phyloP scores from a whole-genome alignment of 345 rosid species.

The Eucalyptus erythrocorys region DNA sequence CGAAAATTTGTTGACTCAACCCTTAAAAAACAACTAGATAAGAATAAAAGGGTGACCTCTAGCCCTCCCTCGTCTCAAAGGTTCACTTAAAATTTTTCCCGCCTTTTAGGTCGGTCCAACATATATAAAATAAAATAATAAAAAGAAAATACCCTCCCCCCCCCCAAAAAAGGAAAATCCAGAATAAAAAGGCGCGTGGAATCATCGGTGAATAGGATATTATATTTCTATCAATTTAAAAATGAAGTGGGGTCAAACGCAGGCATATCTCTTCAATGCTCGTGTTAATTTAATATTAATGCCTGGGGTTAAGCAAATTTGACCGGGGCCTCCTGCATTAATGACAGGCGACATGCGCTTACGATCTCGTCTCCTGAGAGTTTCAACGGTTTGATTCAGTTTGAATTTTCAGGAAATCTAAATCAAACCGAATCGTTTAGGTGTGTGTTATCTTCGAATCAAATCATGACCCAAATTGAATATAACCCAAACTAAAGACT shows the following conservation, averaged over 20 bases:
- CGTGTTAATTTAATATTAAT: background rate
- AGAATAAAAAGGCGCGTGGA: background rate
- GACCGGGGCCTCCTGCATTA: background rate
- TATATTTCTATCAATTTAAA: background rate
- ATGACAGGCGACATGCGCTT: background rate
- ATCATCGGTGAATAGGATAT: background rate
- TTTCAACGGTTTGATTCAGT: background rate
- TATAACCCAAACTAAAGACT: too few species aligned
- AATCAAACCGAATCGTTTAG: rapidly evolving
- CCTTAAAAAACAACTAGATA: background rate
- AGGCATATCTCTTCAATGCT: background rate
- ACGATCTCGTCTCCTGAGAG: background rate
- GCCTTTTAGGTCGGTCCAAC: background rate
- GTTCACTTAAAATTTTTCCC: background rate
- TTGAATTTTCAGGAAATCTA: background rate
- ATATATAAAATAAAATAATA: background rate
- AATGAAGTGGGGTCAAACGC: background rate
- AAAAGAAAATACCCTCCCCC: background rate
- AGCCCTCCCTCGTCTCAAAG: background rate
- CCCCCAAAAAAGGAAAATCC: background rate
- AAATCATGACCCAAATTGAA: background rate
- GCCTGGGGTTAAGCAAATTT: background rate
- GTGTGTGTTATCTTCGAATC: background rate
- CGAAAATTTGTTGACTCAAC: background rate
- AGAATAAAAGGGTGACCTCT: background rate